Percentiles rank a stretch among this genome's conserved stretches.
These are phyloP conservation scores for Cladosporium sp. DNA, from an alignment of 2,329 filamentous ascomycete genomes.

Conservation along the genomic window DNA sequence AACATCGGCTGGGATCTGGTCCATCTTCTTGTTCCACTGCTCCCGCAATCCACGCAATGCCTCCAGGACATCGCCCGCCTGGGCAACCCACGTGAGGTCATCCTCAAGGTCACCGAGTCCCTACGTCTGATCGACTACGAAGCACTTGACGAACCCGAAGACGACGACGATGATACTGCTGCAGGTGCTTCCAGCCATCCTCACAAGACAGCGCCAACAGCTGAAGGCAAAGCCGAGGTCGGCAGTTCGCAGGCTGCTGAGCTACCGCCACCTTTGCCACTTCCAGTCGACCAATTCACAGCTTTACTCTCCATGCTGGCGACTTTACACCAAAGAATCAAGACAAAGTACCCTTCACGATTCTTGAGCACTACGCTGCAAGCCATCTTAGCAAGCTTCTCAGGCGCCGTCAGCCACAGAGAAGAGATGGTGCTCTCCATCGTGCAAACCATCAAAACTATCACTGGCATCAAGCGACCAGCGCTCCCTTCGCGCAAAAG, in stretches of 20 bases:
- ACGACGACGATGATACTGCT: constrained; percentile 39
- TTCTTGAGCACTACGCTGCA: constrained; percentile 77
- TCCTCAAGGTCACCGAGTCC: constrained; percentile 75
- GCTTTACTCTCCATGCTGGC: constrained; percentile 69
- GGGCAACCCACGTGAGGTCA: constrained; percentile 78
- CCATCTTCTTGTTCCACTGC: constrained; percentile 67
- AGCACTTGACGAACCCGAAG: constrained; percentile 56
- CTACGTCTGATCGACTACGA: constrained; percentile 61
- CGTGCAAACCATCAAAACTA: constrained; percentile 68
- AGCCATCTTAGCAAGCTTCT: constrained; percentile 67
- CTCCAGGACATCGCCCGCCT: constrained; percentile 72
- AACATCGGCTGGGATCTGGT: constrained; percentile 86
- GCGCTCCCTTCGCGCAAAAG: constrained; percentile 58
- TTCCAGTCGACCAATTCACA: constrained; percentile 61
- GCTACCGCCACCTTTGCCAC: constrained; percentile 37
- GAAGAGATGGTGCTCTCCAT: constrained; percentile 69
- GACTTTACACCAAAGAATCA: constrained; percentile 71
- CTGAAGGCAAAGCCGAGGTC: constrained; percentile 14
- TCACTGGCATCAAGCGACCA: constrained; percentile 68
- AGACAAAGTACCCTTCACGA: constrained; percentile 74
- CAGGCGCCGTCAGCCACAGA: constrained; percentile 54
- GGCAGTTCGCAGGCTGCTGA: constrained; percentile 24
- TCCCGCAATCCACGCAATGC: constrained; percentile 66
- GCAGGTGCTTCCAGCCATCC: constrained; percentile 24
- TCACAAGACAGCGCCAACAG: constrained; percentile 29